Evolutionary conservation across 2,329 filamentous ascomycete genomes (phyloP), one percentile per base, ranked within the genome.

Genomic region (Epichloe sp.): DNA sequence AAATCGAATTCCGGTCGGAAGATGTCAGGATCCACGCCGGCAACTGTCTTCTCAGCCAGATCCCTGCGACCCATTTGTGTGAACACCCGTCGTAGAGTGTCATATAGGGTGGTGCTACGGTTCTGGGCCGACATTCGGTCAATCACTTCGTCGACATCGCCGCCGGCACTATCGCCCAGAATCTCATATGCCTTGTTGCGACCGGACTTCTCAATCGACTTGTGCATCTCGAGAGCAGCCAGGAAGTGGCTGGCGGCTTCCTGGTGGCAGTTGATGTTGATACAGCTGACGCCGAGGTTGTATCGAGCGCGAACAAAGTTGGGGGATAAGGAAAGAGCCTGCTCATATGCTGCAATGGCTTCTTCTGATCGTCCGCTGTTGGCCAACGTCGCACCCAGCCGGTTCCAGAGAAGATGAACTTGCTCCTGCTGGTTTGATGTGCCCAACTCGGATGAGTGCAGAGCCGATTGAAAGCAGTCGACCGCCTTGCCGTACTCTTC

Each of bases 401-500:
- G 82, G 73, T 98, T 98, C 93, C 93, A 98, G 34, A 98, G 82
- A 19, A 98, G 80, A 64, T 97, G 93, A 1, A 96, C 74, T 68
- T 96, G 89, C 61, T 85, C 83, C 60, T 83, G 81, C 55, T 88
- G 83, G 70, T 96, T 97, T 53, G 83, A 85, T 8, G 81, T 80
- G 53, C 93, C 93, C 37, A 83, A 78, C 68, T 95, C 89, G 1
- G 87, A 88, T 23, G 82, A 88, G 53, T 88, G 86, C 23, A 98
- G 80, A 0, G 94, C 91, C 1, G 91, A 84, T 51, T 85, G 86
- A 78, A 98, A 98, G 74, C 94, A 98, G 73, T 98, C 93, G 38
- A 98, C 91, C 0, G 93, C 93, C 72, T 98, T 98, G 65, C 93
- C 88, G 72, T 96, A 97, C 64, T 97, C 91, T 69, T 98, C 93